Conservation (phyloP, 345 rosid species). For the Lepidium sativum region DNA sequence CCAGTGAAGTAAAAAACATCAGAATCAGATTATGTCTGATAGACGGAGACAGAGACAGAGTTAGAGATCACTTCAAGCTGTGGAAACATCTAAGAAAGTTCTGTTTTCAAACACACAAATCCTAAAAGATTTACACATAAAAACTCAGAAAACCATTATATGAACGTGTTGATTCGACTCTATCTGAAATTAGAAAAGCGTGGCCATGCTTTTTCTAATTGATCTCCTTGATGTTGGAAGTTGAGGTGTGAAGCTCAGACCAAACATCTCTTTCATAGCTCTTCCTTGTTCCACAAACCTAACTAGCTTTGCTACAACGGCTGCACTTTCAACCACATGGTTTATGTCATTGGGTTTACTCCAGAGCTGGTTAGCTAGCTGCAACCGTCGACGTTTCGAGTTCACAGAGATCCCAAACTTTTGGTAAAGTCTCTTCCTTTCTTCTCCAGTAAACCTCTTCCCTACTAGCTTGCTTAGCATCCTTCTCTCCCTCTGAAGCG, state of each 20-base stretch:
- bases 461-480: slow-evolving; percentile 82
- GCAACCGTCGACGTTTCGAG: slow-evolving; percentile 72
- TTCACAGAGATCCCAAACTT: slow-evolving; percentile 64
- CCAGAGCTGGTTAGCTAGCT: slow-evolving; percentile 70
- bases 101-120: neutral
- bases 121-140: slow-evolving; percentile 20
- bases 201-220: slow-evolving; percentile 48
- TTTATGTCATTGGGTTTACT: slow-evolving; percentile 46
- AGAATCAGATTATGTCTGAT: neutral
- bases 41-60: no score
- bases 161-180: neutral
- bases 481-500: slow-evolving; percentile 60
- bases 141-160: neutral
- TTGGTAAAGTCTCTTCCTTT: slow-evolving; percentile 57
- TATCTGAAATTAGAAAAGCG: slow-evolving; percentile 30
- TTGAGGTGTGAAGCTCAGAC: slow-evolving; percentile 76
- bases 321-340: slow-evolving; percentile 60
- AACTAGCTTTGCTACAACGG: slow-evolving; percentile 69
- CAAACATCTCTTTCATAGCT: slow-evolving; percentile 80
- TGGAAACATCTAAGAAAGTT: neutral
- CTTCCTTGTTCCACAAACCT: slow-evolving; percentile 73
- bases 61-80: neutral
- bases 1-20: neutral
- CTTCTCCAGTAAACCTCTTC: slow-evolving; percentile 56
- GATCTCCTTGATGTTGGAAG: slow-evolving; percentile 40